Conservation (phyloP, 768 basidiomycete species). For the Boletus rex-veris region DNA sequence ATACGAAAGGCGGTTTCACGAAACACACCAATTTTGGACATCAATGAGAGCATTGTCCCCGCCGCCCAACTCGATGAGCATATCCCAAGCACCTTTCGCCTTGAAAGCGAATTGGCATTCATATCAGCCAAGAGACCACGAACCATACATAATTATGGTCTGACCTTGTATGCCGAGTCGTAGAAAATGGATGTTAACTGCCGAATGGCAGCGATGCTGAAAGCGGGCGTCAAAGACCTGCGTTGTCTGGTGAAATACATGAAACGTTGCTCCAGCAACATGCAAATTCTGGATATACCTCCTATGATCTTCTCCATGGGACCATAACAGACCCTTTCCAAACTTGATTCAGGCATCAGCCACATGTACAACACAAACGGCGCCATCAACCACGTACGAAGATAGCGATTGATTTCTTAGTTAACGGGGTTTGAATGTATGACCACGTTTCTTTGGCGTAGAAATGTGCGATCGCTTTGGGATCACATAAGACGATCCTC, state of each 20-base stretch:
- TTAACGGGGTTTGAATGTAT: constrained; percentile 41
- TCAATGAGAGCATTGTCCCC: constrained; percentile 29
- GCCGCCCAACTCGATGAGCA: constrained; percentile 14
- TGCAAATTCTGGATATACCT: constrained; percentile 26
- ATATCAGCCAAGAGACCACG: background rate
- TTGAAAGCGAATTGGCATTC: background rate
- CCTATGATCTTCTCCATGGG: constrained; percentile 43
- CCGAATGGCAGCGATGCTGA: constrained; percentile 38
- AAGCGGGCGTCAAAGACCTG: constrained; percentile 37
- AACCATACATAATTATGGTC: background rate
- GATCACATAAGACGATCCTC: constrained; percentile 34
- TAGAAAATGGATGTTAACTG: constrained; percentile 37
- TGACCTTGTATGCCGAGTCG: constrained; percentile 31
- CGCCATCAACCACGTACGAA: background rate
- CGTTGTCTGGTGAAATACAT: constrained; percentile 27
- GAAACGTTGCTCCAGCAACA: background rate
- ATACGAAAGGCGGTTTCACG: background rate
- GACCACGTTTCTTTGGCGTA: constrained; percentile 20
- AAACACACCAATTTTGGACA: constrained; percentile 32
- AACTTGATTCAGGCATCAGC: background rate
- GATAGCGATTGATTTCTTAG: constrained; percentile 30
- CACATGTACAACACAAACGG: background rate
- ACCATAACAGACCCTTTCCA: constrained; percentile 31
- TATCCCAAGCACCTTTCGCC: constrained; percentile 33
- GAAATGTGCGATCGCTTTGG: constrained; percentile 31